phyloP scores from a whole-genome alignment of 208 protist species.

The Crithidia fasciculata region DNA sequence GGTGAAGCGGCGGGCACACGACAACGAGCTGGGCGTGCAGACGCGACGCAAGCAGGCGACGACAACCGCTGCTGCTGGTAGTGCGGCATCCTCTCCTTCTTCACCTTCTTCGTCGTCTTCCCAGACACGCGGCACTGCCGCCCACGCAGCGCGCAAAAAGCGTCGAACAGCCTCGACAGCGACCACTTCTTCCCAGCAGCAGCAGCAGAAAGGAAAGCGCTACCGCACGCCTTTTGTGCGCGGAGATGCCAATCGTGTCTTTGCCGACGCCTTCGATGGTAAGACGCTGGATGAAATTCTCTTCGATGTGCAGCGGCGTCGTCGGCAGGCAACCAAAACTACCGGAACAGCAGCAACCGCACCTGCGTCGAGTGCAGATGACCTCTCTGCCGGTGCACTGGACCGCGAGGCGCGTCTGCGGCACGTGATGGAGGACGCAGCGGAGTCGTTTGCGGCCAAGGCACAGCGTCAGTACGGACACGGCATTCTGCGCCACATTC shows the following conservation, averaged over 20 bases:
- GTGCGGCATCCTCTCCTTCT: not conserved
- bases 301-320: constrained; percentile 69
- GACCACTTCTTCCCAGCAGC: not conserved
- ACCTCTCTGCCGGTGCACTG: constrained; percentile 4
- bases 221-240: constrained; percentile 66
- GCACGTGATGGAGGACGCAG: constrained; percentile 63
- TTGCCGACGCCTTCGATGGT: constrained; percentile 83
- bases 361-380: constrained; percentile 7
- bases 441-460: constrained; percentile 53
- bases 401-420: constrained; percentile 61
- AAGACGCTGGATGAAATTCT: constrained; percentile 84
- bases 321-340: constrained; percentile 30
- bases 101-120: not conserved
- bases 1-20: constrained; percentile 94
- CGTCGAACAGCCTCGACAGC: not conserved
- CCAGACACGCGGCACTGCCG: not conserved
- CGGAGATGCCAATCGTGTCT: constrained; percentile 84
- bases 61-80: not conserved
- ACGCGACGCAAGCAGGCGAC: constrained; percentile 28
- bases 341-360: not conserved
- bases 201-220: not conserved
- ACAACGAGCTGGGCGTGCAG: constrained; percentile 73
- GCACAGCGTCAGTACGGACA: constrained; percentile 68
- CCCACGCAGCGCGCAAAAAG: constrained; percentile 7
- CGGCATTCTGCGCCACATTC: constrained; percentile 51